Conservation (phyloP, 2,329 filamentous ascomycete genomes). For the Penicillium decumbens region DNA sequence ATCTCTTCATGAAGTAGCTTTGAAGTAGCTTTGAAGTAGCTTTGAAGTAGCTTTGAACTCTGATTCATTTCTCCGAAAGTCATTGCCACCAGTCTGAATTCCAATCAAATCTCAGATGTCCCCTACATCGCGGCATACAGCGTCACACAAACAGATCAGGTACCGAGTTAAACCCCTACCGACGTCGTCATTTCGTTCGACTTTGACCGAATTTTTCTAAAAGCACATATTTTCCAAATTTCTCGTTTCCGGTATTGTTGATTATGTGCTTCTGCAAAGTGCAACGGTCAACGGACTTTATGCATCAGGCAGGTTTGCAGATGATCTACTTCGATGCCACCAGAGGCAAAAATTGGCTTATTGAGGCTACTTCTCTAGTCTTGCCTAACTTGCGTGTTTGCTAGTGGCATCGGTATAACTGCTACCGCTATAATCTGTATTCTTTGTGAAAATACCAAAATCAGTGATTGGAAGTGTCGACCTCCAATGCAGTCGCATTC, state of each 20-base stretch:
- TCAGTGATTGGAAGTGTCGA: background rate
- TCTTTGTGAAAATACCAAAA: background rate
- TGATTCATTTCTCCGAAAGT: constrained; percentile 7
- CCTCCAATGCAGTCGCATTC: background rate
- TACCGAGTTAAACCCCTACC: constrained; percentile 12
- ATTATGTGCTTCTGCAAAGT: background rate
- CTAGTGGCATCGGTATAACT: background rate
- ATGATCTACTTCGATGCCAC: background rate
- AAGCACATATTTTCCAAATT: background rate
- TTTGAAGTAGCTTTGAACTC: background rate
- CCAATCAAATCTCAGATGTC: constrained; percentile 10
- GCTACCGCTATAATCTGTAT: background rate
- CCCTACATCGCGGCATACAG: constrained; percentile 8
- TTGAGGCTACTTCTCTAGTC: background rate
- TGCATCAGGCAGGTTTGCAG: background rate
- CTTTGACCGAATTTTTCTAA: background rate
- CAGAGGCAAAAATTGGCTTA: background rate
- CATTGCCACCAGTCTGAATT: constrained; percentile 9
- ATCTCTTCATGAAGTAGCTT: background rate
- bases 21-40: background rate
- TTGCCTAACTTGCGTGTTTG: background rate
- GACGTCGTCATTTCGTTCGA: background rate
- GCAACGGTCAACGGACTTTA: background rate
- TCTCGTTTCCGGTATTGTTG: background rate
- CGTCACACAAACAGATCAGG: constrained; percentile 22